Conservation (phyloP, 352 stramenopile genomes). For the Hyaloperonospora brassicae region DNA sequence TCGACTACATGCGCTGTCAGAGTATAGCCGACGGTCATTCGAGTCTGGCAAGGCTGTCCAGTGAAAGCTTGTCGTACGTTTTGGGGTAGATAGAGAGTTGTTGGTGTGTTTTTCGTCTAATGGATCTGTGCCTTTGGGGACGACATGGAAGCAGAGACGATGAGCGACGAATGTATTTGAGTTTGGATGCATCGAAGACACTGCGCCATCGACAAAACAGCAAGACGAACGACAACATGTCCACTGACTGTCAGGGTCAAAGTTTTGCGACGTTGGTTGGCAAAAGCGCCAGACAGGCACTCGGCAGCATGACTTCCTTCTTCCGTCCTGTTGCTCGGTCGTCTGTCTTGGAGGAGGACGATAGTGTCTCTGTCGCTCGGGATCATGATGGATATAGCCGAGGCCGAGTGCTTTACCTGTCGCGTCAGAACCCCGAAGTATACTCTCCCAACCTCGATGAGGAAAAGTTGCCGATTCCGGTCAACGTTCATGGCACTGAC, state of each 20-base stretch:
- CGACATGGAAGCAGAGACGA: conserved; percentile 14
- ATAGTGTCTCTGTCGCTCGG: conserved; percentile 5
- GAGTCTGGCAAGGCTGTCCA: conserved; percentile 28
- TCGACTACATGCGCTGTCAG: conserved; percentile 54
- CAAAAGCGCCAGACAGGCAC: conserved; percentile 8
- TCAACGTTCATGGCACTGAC: conserved; percentile 7
- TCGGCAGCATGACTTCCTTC: conserved; percentile 20
- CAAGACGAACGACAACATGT: conserved; percentile 8
- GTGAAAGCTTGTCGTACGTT: conserved; percentile 36
- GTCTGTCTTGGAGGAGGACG: conserved; percentile 18
- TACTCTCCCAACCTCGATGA: conserved; percentile 7
- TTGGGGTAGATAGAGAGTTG: neutral
- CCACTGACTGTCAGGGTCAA: neutral
- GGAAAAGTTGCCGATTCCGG: conserved; percentile 15
- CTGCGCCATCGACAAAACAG: conserved; percentile 1
- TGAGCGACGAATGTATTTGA: conserved; percentile 15
- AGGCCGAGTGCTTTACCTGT: conserved; percentile 16
- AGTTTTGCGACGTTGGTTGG: conserved; percentile 8
- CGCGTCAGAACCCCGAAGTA: conserved; percentile 7
- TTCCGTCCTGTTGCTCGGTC: conserved; percentile 11
- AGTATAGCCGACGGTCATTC: conserved; percentile 43
- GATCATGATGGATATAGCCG: conserved; percentile 2
- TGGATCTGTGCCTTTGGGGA: neutral
- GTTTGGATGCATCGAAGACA: conserved; percentile 7
- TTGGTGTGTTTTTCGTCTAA: conserved; percentile 4